Conservation (phyloP, 257 asterid species). For the Leonotis leonurus region DNA sequence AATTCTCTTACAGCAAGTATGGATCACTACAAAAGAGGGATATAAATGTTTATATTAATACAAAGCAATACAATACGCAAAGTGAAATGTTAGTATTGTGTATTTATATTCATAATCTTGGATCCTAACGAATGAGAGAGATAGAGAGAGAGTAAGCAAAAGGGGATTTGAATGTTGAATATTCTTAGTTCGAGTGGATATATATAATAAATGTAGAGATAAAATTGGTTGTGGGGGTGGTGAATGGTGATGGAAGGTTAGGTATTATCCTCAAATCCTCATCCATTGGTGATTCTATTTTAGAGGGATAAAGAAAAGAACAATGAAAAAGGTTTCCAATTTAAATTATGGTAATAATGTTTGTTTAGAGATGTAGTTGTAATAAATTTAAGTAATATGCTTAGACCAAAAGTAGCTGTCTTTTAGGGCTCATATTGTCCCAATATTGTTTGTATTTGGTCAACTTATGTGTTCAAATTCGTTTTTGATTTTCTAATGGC, state of each 20-base stretch:
- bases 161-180: slow-evolving; percentile 29
- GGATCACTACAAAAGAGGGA: slow-evolving; percentile 12
- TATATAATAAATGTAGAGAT: slow-evolving; percentile 18
- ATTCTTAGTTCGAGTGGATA: slow-evolving; percentile 28
- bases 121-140: slow-evolving; percentile 25
- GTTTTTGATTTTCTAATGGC: not conserved
- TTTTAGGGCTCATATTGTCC: not conserved
- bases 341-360: slow-evolving; percentile 1
- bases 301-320: no score
- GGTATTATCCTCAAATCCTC: slow-evolving; percentile 65
- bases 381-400: slow-evolving; percentile 1
- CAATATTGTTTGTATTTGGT: slow-evolving; percentile 10
- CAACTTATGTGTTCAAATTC: slow-evolving; percentile 13
- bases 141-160: slow-evolving; percentile 8
- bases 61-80: no score
- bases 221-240: slow-evolving; percentile 7
- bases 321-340: no score
- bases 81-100: not conserved
- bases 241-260: slow-evolving; percentile 20
- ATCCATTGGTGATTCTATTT: slow-evolving; percentile 38
- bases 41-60: not conserved
- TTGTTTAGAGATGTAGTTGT: slow-evolving; percentile 8
- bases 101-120: slow-evolving; percentile 5
- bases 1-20: slow-evolving; percentile 1
- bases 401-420: slow-evolving; percentile 18